Conservation (phyloP, 2,329 filamentous ascomycete species). For the Fusarium mangiferae region DNA sequence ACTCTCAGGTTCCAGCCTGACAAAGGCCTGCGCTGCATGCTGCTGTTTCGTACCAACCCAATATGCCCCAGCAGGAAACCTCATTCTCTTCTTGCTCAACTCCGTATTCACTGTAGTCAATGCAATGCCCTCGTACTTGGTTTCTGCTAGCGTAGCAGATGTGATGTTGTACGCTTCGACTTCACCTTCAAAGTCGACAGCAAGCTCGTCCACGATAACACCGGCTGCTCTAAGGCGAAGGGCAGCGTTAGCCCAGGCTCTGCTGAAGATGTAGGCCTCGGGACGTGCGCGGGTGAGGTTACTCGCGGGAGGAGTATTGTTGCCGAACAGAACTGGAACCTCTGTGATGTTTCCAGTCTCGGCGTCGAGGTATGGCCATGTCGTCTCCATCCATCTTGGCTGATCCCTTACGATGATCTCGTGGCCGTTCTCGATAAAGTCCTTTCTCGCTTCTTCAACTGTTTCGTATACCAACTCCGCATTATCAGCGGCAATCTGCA, state of each 20-base stretch:
- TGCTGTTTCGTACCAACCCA: conserved; percentile 47
- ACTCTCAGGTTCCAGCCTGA: conserved; percentile 46
- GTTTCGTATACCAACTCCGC: conserved; percentile 41
- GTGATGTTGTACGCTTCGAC: conserved; percentile 45
- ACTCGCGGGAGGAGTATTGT: conserved; percentile 41
- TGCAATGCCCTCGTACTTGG: conserved; percentile 44
- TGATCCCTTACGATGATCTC: conserved; percentile 39
- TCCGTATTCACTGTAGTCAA: conserved; percentile 40
- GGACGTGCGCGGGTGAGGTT: conserved; percentile 46
- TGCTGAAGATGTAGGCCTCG: conserved; percentile 46
- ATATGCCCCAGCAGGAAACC: conserved; percentile 45
- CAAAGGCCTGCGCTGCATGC: conserved; percentile 45
- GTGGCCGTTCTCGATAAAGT: conserved; percentile 41
- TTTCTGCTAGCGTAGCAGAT: conserved; percentile 12
- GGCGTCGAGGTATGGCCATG: conserved; percentile 40
- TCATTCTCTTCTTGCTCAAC: conserved; percentile 23
- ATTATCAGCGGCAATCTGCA: conserved; percentile 45
- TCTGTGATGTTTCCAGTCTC: conserved; percentile 41
- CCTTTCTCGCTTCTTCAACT: conserved; percentile 38
- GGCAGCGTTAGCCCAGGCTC: conserved; percentile 42
- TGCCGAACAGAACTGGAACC: conserved; percentile 42
- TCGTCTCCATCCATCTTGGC: conserved; percentile 19
- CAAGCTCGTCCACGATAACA: conserved; percentile 38
- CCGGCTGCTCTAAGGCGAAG: conserved; percentile 42
- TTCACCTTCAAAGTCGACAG: conserved; percentile 35